phyloP scores from a whole-genome alignment of 371 early-diverging fungal species.

The Coemansia sp. region DNA sequence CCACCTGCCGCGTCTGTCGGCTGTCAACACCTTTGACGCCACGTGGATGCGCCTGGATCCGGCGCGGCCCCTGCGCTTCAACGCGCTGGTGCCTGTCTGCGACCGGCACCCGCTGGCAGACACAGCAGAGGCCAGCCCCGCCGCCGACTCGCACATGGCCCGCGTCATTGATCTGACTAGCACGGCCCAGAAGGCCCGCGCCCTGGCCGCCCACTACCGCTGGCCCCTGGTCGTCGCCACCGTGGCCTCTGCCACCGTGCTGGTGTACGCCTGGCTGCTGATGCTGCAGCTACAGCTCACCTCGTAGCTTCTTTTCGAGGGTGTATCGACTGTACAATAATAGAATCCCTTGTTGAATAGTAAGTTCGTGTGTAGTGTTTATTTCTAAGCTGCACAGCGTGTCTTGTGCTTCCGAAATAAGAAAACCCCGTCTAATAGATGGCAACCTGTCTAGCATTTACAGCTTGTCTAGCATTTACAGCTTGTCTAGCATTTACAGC shows the following conservation, averaged over 20 bases:
- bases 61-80: slow-evolving; percentile 30
- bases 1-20: slow-evolving; percentile 36
- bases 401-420: no score
- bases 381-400: no score
- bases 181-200: slow-evolving; percentile 21
- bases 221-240: slow-evolving; percentile 44
- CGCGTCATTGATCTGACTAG: slow-evolving; percentile 35
- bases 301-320: no score
- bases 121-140: not conserved
- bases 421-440: no score
- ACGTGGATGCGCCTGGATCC: slow-evolving; percentile 48
- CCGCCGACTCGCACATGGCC: slow-evolving; percentile 25
- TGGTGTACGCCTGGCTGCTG: slow-evolving; percentile 41
- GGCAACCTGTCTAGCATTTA: no score
- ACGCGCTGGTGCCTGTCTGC: slow-evolving; percentile 17
- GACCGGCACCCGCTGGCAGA: slow-evolving; percentile 31
- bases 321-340: no score
- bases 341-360: not conserved
- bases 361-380: not conserved
- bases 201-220: slow-evolving; percentile 35
- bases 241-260: slow-evolving; percentile 40
- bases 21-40: slow-evolving; percentile 32
- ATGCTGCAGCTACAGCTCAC: slow-evolving; percentile 19
- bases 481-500: no score
- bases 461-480: no score